Evolutionary conservation across 768 basidiomycete species (phyloP).

Genomic region (Pleurotus platypus): DNA sequence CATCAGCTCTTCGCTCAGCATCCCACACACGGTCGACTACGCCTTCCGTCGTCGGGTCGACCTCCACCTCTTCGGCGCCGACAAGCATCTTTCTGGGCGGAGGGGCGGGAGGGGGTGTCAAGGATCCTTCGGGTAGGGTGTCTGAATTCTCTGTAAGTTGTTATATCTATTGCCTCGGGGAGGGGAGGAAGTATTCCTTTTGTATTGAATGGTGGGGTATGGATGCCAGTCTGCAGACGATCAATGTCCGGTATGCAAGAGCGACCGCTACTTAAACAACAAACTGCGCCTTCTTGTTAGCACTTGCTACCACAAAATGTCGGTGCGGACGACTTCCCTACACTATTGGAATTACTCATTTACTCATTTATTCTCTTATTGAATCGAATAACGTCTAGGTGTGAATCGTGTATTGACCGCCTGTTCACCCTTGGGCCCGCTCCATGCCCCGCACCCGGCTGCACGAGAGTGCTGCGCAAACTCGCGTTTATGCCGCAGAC

Average conservation of each 20-base stretch:
- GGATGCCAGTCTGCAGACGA: constrained; percentile 76
- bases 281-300: constrained; percentile 92
- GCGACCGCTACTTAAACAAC: constrained; percentile 92
- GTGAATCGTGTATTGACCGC: constrained; percentile 97
- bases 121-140: constrained; percentile 80
- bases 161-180: neutral
- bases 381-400: constrained; percentile 49
- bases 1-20: constrained; percentile 14
- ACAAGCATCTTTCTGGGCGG: constrained; percentile 49
- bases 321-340: constrained; percentile 15
- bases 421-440: constrained; percentile 94
- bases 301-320: constrained; percentile 99
- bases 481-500: constrained; percentile 95
- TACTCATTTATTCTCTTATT: neutral
- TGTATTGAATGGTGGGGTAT: neutral
- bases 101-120: constrained; percentile 66
- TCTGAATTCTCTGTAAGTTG: constrained; percentile 73
- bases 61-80: constrained; percentile 38
- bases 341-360: neutral
- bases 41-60: constrained; percentile 52
- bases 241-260: constrained; percentile 96
- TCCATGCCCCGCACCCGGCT: constrained; percentile 81
- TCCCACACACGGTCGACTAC: constrained; percentile 59
- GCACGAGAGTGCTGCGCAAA: constrained; percentile 82
- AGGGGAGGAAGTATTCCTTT: neutral